A percentile compares a stretch with the other conserved stretches of the same genome.
phyloP scores from a whole-genome alignment of 768 basidiomycete species.

The Lepiota brunneoincarnata region DNA sequence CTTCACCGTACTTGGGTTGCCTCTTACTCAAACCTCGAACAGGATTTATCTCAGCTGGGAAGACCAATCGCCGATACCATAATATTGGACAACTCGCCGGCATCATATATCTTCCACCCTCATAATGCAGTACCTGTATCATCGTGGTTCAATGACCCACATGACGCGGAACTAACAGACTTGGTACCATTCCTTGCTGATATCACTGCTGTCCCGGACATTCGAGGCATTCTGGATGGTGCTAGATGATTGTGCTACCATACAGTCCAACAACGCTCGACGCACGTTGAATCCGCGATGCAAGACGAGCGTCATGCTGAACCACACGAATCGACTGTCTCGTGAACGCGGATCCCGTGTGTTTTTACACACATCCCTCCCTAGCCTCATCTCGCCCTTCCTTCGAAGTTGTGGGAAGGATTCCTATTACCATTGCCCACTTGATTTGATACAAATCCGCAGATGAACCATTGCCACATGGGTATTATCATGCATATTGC shows the following conservation, averaged over 20 bases:
- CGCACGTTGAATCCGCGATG: conserved; percentile 10
- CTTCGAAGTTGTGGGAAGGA: neutral
- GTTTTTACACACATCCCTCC: neutral
- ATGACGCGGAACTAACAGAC: conserved; percentile 96
- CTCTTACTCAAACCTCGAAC: conserved; percentile 7
- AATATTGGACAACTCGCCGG: conserved; percentile 98
- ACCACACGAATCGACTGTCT: neutral
- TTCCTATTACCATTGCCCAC: conserved; percentile 1
- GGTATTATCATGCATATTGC: neutral
- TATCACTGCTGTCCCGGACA: conserved; percentile 80
- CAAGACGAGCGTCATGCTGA: neutral
- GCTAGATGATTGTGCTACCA: conserved; percentile 44
- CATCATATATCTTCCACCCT: conserved; percentile 98
- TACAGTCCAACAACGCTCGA: neutral
- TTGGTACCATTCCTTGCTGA: conserved; percentile 93
- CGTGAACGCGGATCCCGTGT: conserved; percentile 1
- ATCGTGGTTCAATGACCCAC: conserved; percentile 99
- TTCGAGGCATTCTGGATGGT: conserved; percentile 88
- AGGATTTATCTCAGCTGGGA: conserved; percentile 98
- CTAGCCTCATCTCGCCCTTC: neutral
- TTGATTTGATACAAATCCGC: conserved; percentile 5
- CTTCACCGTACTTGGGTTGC: neutral
- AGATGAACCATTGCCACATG: neutral
- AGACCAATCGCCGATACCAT: conserved; percentile 92
- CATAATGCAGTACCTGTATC: conserved; percentile 99